Conservation (phyloP, 257 asterid genomes). For the Catharanthus roseus region DNA sequence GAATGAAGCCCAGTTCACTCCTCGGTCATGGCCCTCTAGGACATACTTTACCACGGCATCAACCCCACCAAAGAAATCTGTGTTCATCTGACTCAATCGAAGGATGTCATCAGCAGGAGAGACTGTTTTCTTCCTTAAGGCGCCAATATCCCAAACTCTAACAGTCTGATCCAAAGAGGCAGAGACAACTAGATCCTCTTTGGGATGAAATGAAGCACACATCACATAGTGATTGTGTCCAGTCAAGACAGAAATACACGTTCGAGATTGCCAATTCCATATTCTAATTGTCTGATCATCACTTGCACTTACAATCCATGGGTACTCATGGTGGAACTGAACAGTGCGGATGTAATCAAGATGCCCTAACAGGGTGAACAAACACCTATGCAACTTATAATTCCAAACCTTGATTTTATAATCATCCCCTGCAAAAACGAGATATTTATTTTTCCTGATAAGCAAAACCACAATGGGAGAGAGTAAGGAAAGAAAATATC, state of each 20-base stretch:
- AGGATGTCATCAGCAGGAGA: constrained; percentile 95
- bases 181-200: constrained; percentile 93
- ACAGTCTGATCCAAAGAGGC: constrained; percentile 98
- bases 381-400: constrained; percentile 86
- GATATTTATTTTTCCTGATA: neutral
- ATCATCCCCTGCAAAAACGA: constrained; percentile 75
- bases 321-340: constrained; percentile 95
- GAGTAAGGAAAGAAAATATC: neutral
- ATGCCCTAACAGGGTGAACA: constrained; percentile 96
- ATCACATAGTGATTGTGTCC: constrained; percentile 98
- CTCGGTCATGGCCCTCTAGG: constrained; percentile 95
- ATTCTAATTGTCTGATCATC: constrained; percentile 98
- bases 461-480: neutral
- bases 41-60: constrained; percentile 99
- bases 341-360: constrained; percentile 95
- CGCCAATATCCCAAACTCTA: constrained; percentile 98
- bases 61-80: constrained; percentile 96
- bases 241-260: constrained; percentile 86
- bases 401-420: constrained; percentile 98
- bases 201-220: constrained; percentile 97
- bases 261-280: constrained; percentile 99
- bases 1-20: constrained; percentile 98
- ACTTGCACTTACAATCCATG: constrained; percentile 98
- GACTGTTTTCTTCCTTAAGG: constrained; percentile 83
- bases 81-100: constrained; percentile 81